Conservation (phyloP, 306 rosid genomes). For the Canavalia ensiformis region DNA sequence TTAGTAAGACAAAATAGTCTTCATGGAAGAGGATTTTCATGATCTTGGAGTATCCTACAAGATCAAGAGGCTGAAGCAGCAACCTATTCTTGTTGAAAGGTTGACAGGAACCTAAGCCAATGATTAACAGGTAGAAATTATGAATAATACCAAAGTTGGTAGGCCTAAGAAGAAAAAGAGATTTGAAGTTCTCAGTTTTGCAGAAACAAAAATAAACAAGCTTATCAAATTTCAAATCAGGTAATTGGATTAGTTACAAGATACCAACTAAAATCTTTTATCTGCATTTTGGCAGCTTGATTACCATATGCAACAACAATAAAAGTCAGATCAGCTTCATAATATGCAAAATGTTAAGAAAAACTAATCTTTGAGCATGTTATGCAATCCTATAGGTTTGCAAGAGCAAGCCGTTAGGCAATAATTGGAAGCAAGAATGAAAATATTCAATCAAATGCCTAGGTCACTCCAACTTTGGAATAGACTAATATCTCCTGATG, state of each 20-base stretch:
- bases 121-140: conserved; percentile 54
- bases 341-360: no score
- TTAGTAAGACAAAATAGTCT: conserved; percentile 65
- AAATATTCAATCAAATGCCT: conserved; percentile 17
- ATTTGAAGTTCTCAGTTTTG: no score
- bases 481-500: conserved; percentile 79
- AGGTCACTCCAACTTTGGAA: conserved; percentile 25
- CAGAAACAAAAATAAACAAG: no score
- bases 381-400: conserved; percentile 14
- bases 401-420: conserved; percentile 2
- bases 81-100: conserved; percentile 82
- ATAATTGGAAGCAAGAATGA: conserved; percentile 38
- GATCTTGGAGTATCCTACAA: conserved; percentile 93
- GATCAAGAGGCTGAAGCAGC: conserved; percentile 93
- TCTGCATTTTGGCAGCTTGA: no score
- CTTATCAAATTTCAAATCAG: no score
- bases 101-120: conserved; percentile 76
- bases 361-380: no score
- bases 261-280: no score
- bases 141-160: conserved; percentile 57
- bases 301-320: no score
- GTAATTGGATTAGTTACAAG: no score
- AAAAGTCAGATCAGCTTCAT: no score
- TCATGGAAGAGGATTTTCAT: conserved; percentile 91
- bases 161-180: not conserved